phyloP scores from a whole-genome alignment of 1,284 basidiomycete species.

The Entoloma clypeatum region DNA sequence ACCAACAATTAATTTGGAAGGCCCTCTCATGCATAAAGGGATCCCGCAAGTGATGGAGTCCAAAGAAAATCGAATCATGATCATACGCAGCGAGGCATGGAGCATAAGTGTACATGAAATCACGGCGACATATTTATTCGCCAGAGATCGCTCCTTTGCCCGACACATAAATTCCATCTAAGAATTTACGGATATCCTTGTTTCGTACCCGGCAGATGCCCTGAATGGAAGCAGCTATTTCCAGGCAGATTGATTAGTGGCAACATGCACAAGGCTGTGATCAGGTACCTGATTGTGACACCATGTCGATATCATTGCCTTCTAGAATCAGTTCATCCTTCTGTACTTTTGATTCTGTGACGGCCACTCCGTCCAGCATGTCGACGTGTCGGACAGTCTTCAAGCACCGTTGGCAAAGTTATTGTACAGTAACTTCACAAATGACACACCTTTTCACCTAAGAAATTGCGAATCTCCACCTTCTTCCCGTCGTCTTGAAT shows the following conservation, averaged over 20 bases:
- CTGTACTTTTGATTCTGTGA: conserved; percentile 89
- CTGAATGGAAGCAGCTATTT: conserved; percentile 92
- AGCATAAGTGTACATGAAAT: conserved; percentile 24
- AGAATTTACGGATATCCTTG: conserved; percentile 97
- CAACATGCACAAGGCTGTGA: conserved; percentile 1
- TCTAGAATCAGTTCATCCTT: conserved; percentile 95
- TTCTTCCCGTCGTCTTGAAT: conserved; percentile 78
- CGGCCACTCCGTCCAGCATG: conserved; percentile 88
- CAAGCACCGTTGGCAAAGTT: conserved; percentile 1
- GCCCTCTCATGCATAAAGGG: too few relatives aligned
- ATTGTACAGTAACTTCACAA: neutral
- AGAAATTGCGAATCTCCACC: conserved; percentile 98
- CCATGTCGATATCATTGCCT: conserved; percentile 94
- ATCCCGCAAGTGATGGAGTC: too few relatives aligned
- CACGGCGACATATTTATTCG: conserved; percentile 26
- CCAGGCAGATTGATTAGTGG: conserved; percentile 8
- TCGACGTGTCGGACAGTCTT: conserved; percentile 88
- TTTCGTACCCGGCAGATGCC: conserved; percentile 92
- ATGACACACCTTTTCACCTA: conserved; percentile 81
- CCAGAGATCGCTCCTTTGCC: conserved; percentile 67
- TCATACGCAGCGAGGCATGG: conserved; percentile 14
- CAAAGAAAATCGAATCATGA: too few relatives aligned
- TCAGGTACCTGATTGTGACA: conserved; percentile 83
- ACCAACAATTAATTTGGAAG: too few relatives aligned
- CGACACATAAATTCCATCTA: conserved; percentile 92